Conservation (phyloP, 2,329 filamentous ascomycete genomes). For the Colletotrichum sp. region DNA sequence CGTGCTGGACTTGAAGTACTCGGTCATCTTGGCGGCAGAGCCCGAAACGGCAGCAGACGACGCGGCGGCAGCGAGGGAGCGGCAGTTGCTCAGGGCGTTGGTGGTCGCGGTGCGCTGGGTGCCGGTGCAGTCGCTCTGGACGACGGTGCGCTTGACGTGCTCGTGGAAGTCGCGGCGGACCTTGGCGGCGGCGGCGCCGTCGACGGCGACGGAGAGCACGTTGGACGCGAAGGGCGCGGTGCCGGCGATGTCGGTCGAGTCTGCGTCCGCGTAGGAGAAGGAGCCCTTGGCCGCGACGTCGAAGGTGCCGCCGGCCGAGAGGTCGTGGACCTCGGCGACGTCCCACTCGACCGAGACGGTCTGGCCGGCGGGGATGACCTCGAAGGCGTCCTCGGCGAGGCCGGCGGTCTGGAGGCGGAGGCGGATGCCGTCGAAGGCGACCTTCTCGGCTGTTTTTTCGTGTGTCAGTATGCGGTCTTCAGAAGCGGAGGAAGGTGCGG, state of each 20-base stretch:
- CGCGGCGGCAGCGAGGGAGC: constrained; percentile 57
- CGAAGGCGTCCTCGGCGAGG: constrained; percentile 54
- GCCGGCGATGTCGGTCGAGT: constrained; percentile 58
- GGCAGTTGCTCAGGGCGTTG: constrained; percentile 60
- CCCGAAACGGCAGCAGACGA: constrained; percentile 56
- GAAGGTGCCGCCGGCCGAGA: constrained; percentile 57
- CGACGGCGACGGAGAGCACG: constrained; percentile 59
- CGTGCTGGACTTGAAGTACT: constrained; percentile 68
- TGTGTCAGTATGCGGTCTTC: neutral
- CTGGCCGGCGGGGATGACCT: constrained; percentile 51
- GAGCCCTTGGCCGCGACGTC: constrained; percentile 61
- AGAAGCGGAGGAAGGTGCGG: neutral
- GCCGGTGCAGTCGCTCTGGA: constrained; percentile 61
- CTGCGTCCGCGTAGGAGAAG: constrained; percentile 58
- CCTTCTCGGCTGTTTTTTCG: constrained; percentile 36
- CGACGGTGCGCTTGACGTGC: constrained; percentile 51
- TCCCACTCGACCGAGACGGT: constrained; percentile 60
- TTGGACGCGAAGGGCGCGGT: constrained; percentile 65
- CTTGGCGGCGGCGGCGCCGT: constrained; percentile 59
- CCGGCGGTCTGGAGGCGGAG: constrained; percentile 50
- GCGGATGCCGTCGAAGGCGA: constrained; percentile 59
- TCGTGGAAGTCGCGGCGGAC: constrained; percentile 50
- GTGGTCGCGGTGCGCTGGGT: constrained; percentile 46
- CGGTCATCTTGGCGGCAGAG: constrained; percentile 52
- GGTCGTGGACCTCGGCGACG: constrained; percentile 60